Percentiles rank a stretch among this genome's conserved stretches.
phyloP scores from a whole-genome alignment of 1,139 yeast species.

The Hansenula anomala region DNA sequence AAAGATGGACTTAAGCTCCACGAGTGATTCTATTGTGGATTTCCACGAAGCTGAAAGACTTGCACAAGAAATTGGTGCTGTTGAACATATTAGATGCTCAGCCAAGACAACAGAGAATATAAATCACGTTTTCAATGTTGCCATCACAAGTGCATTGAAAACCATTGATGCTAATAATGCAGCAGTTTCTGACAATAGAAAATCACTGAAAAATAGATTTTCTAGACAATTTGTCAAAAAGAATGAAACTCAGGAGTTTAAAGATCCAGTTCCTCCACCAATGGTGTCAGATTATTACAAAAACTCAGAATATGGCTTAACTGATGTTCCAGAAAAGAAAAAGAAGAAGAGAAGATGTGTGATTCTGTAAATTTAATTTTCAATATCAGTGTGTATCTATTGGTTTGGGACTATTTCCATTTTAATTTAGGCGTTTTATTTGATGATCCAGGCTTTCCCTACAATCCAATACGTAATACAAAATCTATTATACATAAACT shows the following conservation, averaged over 20 bases:
- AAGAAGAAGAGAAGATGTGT: constrained; percentile 3
- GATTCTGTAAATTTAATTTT: neutral
- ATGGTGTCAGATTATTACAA: constrained; percentile 4
- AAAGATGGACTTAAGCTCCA: constrained; percentile 48
- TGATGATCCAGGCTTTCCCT: too few relatives aligned
- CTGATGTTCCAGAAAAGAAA: neutral
- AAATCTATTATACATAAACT: too few relatives aligned
- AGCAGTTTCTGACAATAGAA: neutral
- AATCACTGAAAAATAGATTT: constrained; percentile 2
- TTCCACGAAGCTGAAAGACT: constrained; percentile 49
- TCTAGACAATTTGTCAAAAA: constrained; percentile 2
- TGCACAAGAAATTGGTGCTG: constrained; percentile 66
- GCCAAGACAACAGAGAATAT: constrained; percentile 69
- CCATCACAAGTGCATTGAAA: constrained; percentile 22
- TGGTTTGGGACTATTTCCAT: too few relatives aligned
- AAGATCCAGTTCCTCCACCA: constrained; percentile 1
- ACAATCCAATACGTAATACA: too few relatives aligned
- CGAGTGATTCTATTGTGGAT: constrained; percentile 22
- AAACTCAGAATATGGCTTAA: constrained; percentile 5
- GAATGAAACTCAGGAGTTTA: too few relatives aligned
- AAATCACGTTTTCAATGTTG: constrained; percentile 55
- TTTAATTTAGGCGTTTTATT: neutral
- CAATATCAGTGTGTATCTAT: neutral
- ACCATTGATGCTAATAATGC: constrained; percentile 2
- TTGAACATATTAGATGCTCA: constrained; percentile 77